Evolutionary conservation across 371 early-diverging fungal genomes (phyloP), one percentile per base, ranked within the genome.

Genomic region (Gilbertella persicaria): DNA sequence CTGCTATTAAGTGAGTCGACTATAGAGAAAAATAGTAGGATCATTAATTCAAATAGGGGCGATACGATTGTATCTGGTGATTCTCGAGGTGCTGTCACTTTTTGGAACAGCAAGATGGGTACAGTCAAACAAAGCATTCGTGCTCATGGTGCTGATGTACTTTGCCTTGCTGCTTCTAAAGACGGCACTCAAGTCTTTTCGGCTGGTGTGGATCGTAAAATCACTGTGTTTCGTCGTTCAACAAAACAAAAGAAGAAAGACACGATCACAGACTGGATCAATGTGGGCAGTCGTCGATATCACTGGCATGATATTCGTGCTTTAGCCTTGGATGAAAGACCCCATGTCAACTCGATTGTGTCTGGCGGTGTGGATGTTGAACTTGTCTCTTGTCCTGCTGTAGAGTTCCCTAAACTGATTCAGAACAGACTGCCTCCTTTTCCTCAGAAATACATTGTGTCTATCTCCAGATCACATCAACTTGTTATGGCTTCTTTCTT

Each of bases 221-320:
- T 94, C 33, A 81, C 83, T 16, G 83, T 85, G 51, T 90, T 85
- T 71, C 73, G 79, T 24, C 71, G 82, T 7, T 38, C 56, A 30
- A n/a, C 26, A 12, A 46, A 46, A 7, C 61, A 58, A 42, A 64
- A 65, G 53, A 67, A 60, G 45, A 44, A 37, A 17, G 46, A 50
- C 4, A 49, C 29, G 21, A 46, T 54, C 0, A 30, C 54, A 29
- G 67, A 62, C 24, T 97, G 96, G 95, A 79, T 91, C 17, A 62
- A 87, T 46, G 79, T 87, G 7, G 90, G 89, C 9, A 82, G 86
- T 37, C 85, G 92, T 53, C 80, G 93, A 53, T 91, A 86, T 71
- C 97, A 97, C 69, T 86, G 91, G 29, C 95, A 97, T 63, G 97
- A 96, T 66, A 92, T 95, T 38, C 86, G 92, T 21, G 88, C 94